Percentiles rank a stretch among this genome's conserved stretches.
phyloP scores from a whole-genome alignment of 257 asterid genomes.

The Forsythia suspensa region DNA sequence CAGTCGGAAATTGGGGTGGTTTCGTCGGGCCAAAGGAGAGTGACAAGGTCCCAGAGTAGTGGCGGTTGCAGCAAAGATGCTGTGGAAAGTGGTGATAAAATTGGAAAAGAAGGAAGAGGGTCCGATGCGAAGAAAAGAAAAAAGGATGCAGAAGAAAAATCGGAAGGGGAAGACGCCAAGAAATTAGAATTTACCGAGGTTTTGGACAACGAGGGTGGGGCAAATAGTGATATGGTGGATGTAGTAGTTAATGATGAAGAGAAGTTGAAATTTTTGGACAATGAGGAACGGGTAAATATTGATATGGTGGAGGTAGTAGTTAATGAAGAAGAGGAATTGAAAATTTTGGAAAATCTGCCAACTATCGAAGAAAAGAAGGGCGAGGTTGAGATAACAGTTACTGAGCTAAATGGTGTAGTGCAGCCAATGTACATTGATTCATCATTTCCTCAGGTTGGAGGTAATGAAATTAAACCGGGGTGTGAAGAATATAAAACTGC shows the following conservation, averaged over 20 bases:
- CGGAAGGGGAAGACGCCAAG: slow-evolving; percentile 25
- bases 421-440: slow-evolving; percentile 25
- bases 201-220: slow-evolving; percentile 15
- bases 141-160: slow-evolving; percentile 31
- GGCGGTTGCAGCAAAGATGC: slow-evolving; percentile 27
- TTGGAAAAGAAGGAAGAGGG: slow-evolving; percentile 21
- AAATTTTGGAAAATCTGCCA: slow-evolving; percentile 27
- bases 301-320: not conserved
- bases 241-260: slow-evolving; percentile 4
- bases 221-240: slow-evolving; percentile 36
- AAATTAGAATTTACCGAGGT: slow-evolving; percentile 23
- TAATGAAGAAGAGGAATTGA: slow-evolving; percentile 21
- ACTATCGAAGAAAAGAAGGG: slow-evolving; percentile 10
- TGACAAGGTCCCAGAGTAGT: slow-evolving; percentile 65
- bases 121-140: slow-evolving; percentile 37
- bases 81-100: slow-evolving; percentile 23
- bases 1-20: slow-evolving; percentile 55
- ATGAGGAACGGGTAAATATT: not conserved
- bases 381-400: slow-evolving; percentile 24
- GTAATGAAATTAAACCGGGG: slow-evolving; percentile 11
- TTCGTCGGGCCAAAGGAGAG: slow-evolving; percentile 52
- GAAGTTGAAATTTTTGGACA: not conserved
- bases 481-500: slow-evolving; percentile 19
- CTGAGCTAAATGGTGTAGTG: slow-evolving; percentile 17
- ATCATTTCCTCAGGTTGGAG: slow-evolving; percentile 27